Conservation (phyloP, 129 eudicot species). For the Artemisia annua region DNA sequence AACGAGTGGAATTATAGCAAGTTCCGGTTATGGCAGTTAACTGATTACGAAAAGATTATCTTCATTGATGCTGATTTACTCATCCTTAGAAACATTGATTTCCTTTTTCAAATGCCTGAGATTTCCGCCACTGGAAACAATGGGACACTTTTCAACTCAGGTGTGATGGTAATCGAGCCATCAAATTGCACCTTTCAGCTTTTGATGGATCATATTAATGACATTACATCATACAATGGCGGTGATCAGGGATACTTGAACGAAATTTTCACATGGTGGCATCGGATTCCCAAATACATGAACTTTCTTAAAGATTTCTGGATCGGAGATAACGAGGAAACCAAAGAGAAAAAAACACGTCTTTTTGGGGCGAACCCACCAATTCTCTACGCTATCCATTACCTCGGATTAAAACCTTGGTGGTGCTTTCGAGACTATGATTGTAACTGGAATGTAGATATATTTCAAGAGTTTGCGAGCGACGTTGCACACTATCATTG, state of each 20-base stretch:
- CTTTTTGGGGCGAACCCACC: constrained; percentile 63
- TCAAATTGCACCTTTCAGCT: constrained; percentile 10
- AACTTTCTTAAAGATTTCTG: constrained; percentile 59
- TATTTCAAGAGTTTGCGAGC: constrained; percentile 61
- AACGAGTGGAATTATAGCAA: constrained; percentile 17
- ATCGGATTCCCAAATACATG: constrained; percentile 55
- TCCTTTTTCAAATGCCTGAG: constrained; percentile 9
- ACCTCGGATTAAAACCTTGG: constrained; percentile 69
- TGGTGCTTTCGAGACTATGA: constrained; percentile 62
- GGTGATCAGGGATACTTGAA: constrained; percentile 18
- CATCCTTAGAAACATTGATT: constrained; percentile 9
- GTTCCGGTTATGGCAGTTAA: constrained; percentile 18
- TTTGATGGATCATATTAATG: not conserved
- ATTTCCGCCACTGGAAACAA: constrained; percentile 3
- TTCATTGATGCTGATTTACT: constrained; percentile 17
- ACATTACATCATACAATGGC: constrained; percentile 1
- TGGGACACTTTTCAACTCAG: constrained; percentile 7
- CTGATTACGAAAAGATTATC: constrained; percentile 7
- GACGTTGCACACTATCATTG: constrained; percentile 52
- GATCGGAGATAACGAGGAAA: constrained; percentile 56
- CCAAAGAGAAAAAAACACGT: constrained; percentile 43
- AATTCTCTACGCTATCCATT: constrained; percentile 52
- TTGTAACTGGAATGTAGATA: constrained; percentile 63
- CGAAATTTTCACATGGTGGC: constrained; percentile 13
- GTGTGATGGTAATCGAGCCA: constrained; percentile 16